phyloP scores from a whole-genome alignment of 2,329 filamentous ascomycete species.

The Fusarium sp. region DNA sequence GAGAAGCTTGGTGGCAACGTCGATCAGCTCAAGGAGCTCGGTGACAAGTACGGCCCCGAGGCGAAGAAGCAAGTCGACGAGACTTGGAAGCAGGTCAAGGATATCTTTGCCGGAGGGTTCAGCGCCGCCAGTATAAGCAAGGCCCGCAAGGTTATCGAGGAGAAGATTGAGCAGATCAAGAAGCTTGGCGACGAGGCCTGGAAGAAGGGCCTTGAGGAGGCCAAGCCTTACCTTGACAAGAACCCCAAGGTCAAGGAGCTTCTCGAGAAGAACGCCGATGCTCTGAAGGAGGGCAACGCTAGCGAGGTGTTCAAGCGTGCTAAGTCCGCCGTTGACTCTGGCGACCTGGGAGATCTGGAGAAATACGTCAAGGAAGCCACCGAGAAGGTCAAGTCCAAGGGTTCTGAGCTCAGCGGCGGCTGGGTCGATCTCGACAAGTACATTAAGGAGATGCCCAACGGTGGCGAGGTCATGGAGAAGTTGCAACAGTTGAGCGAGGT shows the following conservation, averaged over 20 bases:
- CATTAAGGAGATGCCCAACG: constrained; percentile 74
- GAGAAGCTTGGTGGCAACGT: constrained; percentile 77
- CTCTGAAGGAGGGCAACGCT: constrained; percentile 75
- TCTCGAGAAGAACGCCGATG: constrained; percentile 76
- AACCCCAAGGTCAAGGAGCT: constrained; percentile 81
- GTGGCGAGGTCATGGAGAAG: constrained; percentile 74
- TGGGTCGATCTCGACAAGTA: constrained; percentile 70
- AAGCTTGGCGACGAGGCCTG: constrained; percentile 79
- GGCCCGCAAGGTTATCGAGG: constrained; percentile 73
- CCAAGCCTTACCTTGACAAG: constrained; percentile 80
- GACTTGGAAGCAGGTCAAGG: constrained; percentile 75
- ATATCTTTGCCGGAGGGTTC: constrained; percentile 73
- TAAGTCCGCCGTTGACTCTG: constrained; percentile 71
- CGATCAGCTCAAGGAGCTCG: constrained; percentile 77
- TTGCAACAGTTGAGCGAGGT: constrained; percentile 74
- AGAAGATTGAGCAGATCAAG: constrained; percentile 76
- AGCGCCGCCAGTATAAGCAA: constrained; percentile 66
- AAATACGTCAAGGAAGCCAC: constrained; percentile 52
- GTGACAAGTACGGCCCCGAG: constrained; percentile 78
- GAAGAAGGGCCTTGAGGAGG: constrained; percentile 78
- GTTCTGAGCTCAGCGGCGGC: constrained; percentile 54
- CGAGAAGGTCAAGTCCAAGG: constrained; percentile 62
- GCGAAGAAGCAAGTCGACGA: constrained; percentile 82
- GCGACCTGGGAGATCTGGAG: constrained; percentile 64
- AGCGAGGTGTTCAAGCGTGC: constrained; percentile 73